Base-by-base conservation (phyloP, 345 rosid genomes). In the Mangifera indica region DNA sequence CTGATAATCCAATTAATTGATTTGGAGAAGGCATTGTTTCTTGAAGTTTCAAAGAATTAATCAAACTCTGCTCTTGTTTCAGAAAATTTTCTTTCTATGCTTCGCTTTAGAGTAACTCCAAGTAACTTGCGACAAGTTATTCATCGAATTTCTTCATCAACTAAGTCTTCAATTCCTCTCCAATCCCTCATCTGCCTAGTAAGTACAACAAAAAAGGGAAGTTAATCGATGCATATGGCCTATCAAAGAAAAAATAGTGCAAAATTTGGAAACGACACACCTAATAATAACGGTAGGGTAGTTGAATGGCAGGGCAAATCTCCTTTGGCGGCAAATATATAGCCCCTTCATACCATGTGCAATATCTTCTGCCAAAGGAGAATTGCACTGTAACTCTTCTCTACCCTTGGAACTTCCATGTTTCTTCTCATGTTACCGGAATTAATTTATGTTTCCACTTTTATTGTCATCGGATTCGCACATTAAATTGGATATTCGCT, bases 291-390 rank as follows among this genome's bases (percentile, higher is more conserved):
- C 21, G 57, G 49, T 34, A 60, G 76, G 13, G 73, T 51, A 32
- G 61, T 63, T 34, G 80, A 82, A 82, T 70, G 63, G 72, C 85
- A 71, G 85, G 85, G 82, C 81, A 82, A 82, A 74, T 82, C 85
- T 79, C 82, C 82, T 82, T 82, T 79, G 85, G 82, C 81, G 67
- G 78, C 14, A 60, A 66, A 59, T n/a, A n/a, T n/a, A n/a, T 69
- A 26, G 67, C 52, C 6, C 17, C 2, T 71, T 4, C 40, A 44
- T 37, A 18, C 12, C 12, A 74, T 44, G 46, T n/a, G 51, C 56
- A 71, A 53, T 54, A 58, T 66, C 67, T 58, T 66, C 70, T 81
- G 87, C 85, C 87, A 81, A 75, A 75, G 80, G 75, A 77, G 81
- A 75, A 70, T 72, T 48, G 69, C 87, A 22, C 85, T 75, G 85